Evolutionary conservation across 1,139 yeast genomes (phyloP), one percentile per base, ranked within the genome.

Genomic region (Kodamaea suecica): DNA sequence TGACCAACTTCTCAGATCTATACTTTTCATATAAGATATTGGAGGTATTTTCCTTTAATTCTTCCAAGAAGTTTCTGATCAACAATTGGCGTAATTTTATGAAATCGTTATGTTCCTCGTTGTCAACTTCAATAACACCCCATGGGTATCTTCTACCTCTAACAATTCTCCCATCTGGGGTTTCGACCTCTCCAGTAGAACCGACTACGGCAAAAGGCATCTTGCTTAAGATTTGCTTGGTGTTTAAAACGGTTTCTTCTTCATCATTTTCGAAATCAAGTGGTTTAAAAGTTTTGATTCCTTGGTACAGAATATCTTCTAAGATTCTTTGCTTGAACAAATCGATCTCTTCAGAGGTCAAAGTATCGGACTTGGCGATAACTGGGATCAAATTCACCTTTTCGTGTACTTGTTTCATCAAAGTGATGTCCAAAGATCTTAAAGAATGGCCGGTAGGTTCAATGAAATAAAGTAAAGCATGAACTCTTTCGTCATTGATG

Each of bases 401-500:
- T 56, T 83, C 83, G 66, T 88, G 95, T 41, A 92, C 78, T 59
- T 81, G 80, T 57, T 82, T 82, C 92, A 92, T 87, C 52, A 88
- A 84, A 41, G 79, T 81, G 47, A 92, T 81, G 59, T 94, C 99
- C 54, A 94, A 73, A 13, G 96, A 80, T 59, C 82, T 85, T 58
- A 92, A 76, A 27, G 88, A 80, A 63, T 92, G 98, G 39, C 97
- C 98, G 16, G 97, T 90, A 51, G 97, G 98, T 64, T 90, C 97
- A 53, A 94, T 85, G 52, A 94, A 87, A 63, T 85, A 88, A 42
- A 88, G 67, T 53, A 85, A 77, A 23, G 95, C 96, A 57, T 88
- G 96, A 37, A 88, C 75, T 57, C 96, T 80, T 52, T 80, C 77
- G 59, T 88, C 96, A 37, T 63, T 66, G 45, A 84, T 72, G 23